phyloP scores from a whole-genome alignment of 164 flowering plant species.

The Warburgia ugandensis region DNA sequence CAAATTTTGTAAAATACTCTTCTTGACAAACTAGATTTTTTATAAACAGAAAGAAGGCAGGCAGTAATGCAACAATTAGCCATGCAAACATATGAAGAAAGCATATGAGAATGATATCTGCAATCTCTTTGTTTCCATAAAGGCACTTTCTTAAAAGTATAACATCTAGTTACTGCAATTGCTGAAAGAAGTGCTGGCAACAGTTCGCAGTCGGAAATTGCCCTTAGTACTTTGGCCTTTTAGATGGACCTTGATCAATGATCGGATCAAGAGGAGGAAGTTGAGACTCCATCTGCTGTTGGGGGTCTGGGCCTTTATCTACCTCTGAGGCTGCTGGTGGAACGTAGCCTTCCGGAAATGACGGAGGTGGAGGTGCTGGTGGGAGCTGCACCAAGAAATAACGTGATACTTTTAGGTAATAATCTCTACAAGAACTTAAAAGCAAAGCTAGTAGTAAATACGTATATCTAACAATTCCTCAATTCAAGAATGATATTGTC shows the following conservation, averaged over 20 bases:
- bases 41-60: no score
- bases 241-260: conserved; percentile 77
- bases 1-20: no score
- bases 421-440: background rate
- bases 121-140: no score
- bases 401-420: background rate
- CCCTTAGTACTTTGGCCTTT: conserved; percentile 54
- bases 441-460: background rate
- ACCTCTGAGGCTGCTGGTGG: conserved; percentile 52
- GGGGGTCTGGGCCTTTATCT: conserved; percentile 55
- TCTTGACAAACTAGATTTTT: no score
- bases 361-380: conserved; percentile 87
- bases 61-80: no score
- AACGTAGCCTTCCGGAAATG: conserved; percentile 83
- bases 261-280: conserved; percentile 72
- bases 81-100: no score
- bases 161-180: no score
- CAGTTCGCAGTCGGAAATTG: no score
- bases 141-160: no score
- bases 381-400: conserved; percentile 45
- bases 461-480: background rate
- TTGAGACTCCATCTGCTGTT: conserved; percentile 45
- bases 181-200: no score
- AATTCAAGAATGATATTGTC: no score
- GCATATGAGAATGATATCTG: no score